phyloP scores from a whole-genome alignment of 2,329 filamentous ascomycete genomes.

The Fusarium transvaalense region DNA sequence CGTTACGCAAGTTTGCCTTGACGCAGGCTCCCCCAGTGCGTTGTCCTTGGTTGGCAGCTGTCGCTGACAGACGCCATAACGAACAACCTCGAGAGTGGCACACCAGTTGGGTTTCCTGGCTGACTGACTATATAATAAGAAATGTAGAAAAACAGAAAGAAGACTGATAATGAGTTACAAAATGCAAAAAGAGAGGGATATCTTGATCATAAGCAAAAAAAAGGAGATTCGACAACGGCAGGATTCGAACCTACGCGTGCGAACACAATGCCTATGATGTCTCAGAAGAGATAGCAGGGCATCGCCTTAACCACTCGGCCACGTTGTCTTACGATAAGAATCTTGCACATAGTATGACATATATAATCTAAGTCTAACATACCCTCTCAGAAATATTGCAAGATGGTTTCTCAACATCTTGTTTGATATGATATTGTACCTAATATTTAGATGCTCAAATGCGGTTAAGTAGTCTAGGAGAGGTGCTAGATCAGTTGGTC shows the following conservation, averaged over 20 bases:
- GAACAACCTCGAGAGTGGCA: not conserved
- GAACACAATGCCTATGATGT: conserved; percentile 38
- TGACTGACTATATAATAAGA: no score
- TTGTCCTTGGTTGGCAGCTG: not conserved
- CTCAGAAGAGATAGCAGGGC: conserved; percentile 31
- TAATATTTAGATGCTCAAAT: no score
- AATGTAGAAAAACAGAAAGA: not conserved
- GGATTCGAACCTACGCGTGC: conserved; percentile 40
- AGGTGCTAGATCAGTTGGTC: not conserved
- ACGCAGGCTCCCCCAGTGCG: not conserved
- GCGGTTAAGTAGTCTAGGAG: not conserved
- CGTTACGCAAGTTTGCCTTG: not conserved
- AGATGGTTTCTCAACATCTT: no score
- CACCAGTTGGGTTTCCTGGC: not conserved
- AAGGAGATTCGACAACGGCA: conserved; percentile 26
- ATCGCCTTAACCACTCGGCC: conserved; percentile 40
- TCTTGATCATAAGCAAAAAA: not conserved
- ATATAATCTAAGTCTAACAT: not conserved
- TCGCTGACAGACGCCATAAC: not conserved
- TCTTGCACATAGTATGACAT: rapidly evolving
- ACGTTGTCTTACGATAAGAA: conserved; percentile 15
- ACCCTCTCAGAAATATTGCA: not conserved
- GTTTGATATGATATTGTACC: no score
- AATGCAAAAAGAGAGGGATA: not conserved
- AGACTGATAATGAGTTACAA: not conserved